Base-by-base conservation (phyloP, 805 yeast genomes). In the Candida broadrunensis region DNA sequence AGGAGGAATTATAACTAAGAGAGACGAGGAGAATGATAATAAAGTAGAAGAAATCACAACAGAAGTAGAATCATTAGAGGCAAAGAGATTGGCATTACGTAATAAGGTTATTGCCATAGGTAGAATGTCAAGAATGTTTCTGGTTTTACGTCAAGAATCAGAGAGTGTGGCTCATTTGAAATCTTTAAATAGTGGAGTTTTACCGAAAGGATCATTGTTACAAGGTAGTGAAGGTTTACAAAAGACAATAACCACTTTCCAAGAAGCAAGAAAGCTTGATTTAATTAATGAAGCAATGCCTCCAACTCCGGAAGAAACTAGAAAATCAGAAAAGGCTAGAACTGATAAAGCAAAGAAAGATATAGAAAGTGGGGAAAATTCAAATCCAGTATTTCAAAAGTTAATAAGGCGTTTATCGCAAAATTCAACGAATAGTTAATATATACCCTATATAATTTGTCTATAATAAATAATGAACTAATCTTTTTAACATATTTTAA, bases 21-120 rank as follows among this genome's bases (percentile, higher is more conserved):
- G 6, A 3, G 12, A 16, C 12, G 19, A 14, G 4, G 24, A 21
- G 5, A 21, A 14, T 24, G n/a, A 14, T 16, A 15, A 33, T 14
- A 5, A 13, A 5, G n/a, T 4, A 5, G 29, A 21, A 20, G 61
- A 56, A 26, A 30, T 42, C 23, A 16, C 43, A 35, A 35, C 47
- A 37, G 65, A 60, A 32, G 55, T 35, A 12, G 63, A 59, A 21
- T 38, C 55, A 5, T 56, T 62, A 33, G 71, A 61, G 38, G 70
- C 60, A 5, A 63, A 66, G 47, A 51, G 65, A 37, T 54, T 76
- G 49, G 83, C 88, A 1, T 68, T 89, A 44, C 77, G 91, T 48
- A 89, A 87, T 63, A 91, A 91, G 72, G 86, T 93, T 38, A 65
- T 91, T 53, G 98, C 98, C 12, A 93, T 91, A 63, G 98, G 98